A percentile compares a stretch with the other conserved stretches of the same genome.
These are phyloP conservation scores for Globisporangium uncinulatum DNA, from an alignment of 352 stramenopile genomes.

Conservation along the genomic window DNA sequence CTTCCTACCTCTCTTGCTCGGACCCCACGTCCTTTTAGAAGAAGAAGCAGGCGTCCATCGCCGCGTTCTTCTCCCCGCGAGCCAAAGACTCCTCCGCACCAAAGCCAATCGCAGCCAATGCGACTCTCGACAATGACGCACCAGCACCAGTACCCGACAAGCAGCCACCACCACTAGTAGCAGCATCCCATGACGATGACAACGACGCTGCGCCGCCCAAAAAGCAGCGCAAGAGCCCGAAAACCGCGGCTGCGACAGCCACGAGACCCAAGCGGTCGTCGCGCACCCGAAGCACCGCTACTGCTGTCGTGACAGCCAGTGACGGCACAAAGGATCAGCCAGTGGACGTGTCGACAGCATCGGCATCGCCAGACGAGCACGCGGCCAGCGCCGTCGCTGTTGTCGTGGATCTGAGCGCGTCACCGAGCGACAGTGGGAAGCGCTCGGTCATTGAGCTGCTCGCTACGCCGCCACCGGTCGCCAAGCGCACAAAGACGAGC, in stretches of 20 bases:
- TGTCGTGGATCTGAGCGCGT: background rate
- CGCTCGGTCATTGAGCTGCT: conserved; percentile 8
- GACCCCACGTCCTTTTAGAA: too few relatives aligned
- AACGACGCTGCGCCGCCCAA: background rate
- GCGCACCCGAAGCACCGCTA: background rate
- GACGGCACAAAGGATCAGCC: background rate
- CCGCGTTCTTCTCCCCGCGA: conserved; percentile 75
- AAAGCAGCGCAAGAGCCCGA: conserved; percentile 17
- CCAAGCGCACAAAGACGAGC: conserved; percentile 7
- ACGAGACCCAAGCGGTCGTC: conserved; percentile 7
- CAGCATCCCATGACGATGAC: too few relatives aligned
- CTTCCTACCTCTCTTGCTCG: too few relatives aligned
- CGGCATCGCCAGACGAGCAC: too few relatives aligned
- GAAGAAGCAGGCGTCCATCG: conserved; percentile 76
- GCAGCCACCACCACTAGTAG: background rate
- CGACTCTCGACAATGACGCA: too few relatives aligned
- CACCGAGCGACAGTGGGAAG: background rate
- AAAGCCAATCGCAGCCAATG: too few relatives aligned
- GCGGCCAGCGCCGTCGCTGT: background rate
- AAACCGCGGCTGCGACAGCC: background rate
- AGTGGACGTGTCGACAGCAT: background rate
- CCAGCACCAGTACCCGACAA: background rate
- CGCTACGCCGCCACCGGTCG: conserved; percentile 12
- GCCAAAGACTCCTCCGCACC: conserved; percentile 14
- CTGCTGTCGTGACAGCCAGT: background rate